Evolutionary conservation across 208 protist species (phyloP), one percentile per base, ranked within the genome.

Genomic region (Kentomonas sorsogonicus): DNA sequence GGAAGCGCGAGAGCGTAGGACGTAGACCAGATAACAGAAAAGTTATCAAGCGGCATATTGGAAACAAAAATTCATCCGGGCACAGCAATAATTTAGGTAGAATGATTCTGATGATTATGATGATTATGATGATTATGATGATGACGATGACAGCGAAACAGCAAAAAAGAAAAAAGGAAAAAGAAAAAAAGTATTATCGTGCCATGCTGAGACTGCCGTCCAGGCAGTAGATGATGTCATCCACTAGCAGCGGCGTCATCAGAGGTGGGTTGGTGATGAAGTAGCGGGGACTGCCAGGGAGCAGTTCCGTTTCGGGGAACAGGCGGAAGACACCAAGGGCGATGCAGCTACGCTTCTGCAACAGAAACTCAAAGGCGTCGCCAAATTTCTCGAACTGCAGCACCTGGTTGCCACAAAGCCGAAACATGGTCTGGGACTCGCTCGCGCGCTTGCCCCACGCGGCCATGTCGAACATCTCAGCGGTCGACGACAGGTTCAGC

Each of bases 201-300:
- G n/a, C n/a, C n/a, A n/a, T n/a, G n/a, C n/a, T n/a, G n/a, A n/a
- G n/a, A n/a, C 46, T 62, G 4, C 72, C 74, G 29, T 89, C 74
- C 1, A 94, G 48, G 50, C 79, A 88, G 65, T 94, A 94, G 11
- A 94, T 79, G 47, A 94, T 86, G 58, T 94, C 88, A 20, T 94
- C 84, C 30, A 74, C 58, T 4, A 82, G 61, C 11, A 94, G 68
- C 20, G 79, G 82, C 67, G 79, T 86, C 40, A 61, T 64, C 33
- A 86, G 56, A 0, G 83, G 75, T 25, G 88, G 88, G 60, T 94
- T 94, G 2, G 84, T 90, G 45, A 94, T 69, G 46, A 94, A 94
- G 65, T 87, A 94, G 10, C 88, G 80, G n/a, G 88, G 74, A 4
- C 40, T 71, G 13, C 82, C 76, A 22, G 41, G 60, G 25, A 90